Base-by-base conservation (phyloP, 345 rosid genomes). In the Euphorbia pulcherrima region DNA sequence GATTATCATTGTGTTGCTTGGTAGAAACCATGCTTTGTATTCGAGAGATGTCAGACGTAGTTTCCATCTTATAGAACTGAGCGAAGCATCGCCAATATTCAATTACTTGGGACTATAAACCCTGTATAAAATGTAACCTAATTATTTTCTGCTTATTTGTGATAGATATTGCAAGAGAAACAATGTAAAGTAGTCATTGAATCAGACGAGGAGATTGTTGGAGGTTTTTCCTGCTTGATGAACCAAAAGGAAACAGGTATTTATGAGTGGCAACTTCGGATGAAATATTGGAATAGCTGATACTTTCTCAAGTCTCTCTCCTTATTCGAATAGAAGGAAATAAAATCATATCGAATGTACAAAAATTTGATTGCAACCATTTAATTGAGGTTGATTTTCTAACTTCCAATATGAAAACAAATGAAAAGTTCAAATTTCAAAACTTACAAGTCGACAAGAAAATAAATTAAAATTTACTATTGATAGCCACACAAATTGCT, bases 161-260 rank as follows among this genome's bases (percentile, higher is more conserved):
- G 71, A 58, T 62, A 41, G 9, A 41, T 47, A 40, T 37, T 75
- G 81, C 97, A 90, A 85, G 77, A 75, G 73, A 85, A 59, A 61
- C 76, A 75, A 67, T 39, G 69, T 67, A 76, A 66, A 73, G 60
- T 85, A 37, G 56, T 74, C 57, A 79, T 79, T 72, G 90, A 90
- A 53, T 88, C 90, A 16, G 97, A 95, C 75, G 99, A 90, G 71
- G 99, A 88, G 59, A 81, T 89, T 2, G 84, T 87, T 57, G 82
- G 73, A 79, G 94, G 87, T 59, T 84, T 92, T 74, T 79, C 87
- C 63, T 90, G 85, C 87, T 85, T 95, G 78, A 68, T 92, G 24
- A 60, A 84, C 10, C 80, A 68, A 56, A 84, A 81, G 74, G 82
- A 83, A 76, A 75, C 78, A 70, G 95, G 97, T 91, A 79, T 18